Percentiles rank a stretch among this genome's conserved stretches.
Conservation (phyloP, 2,329 filamentous ascomycete species). For the Sphaerostilbella broomeana region DNA sequence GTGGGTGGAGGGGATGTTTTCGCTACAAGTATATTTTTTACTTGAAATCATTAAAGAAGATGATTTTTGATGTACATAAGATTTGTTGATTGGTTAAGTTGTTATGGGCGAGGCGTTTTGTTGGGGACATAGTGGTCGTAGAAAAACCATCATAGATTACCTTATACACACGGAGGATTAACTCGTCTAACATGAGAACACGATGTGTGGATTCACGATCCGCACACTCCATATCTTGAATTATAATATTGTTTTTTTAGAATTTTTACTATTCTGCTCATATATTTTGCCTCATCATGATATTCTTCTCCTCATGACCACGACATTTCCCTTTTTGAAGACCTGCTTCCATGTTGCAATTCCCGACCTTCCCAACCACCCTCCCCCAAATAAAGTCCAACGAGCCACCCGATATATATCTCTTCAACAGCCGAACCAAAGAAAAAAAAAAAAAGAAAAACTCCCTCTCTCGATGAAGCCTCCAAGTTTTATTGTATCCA, state of each 20-base stretch:
- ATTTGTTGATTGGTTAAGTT: neutral
- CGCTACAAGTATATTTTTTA: no score
- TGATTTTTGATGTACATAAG: slow-evolving; percentile 2
- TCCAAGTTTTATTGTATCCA: no score
- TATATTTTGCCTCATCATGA: slow-evolving; percentile 3
- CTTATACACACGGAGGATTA: no score
- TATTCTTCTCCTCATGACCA: slow-evolving; percentile 6
- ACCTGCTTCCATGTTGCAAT: slow-evolving; percentile 10
- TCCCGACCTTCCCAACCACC: neutral
- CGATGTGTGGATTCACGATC: no score
- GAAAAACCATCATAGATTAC: no score
- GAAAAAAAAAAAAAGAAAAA: slow-evolving; percentile 12
- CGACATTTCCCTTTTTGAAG: slow-evolving; percentile 3
- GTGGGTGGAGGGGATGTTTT: no score
- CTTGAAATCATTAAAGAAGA: no score
- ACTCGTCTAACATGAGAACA: no score
- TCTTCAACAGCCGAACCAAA: slow-evolving; percentile 9
- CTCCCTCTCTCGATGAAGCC: no score
- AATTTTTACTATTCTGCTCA: neutral
- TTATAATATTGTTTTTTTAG: slow-evolving; percentile 3
- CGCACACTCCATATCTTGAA: neutral
- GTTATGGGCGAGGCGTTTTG: no score
- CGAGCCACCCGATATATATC: no score
- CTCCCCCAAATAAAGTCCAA: slow-evolving; percentile 4
- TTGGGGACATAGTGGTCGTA: no score